Evolutionary conservation across 805 yeast genomes (phyloP), one percentile per base, ranked within the genome.

Genomic region (Schwanniomyces sp.): DNA sequence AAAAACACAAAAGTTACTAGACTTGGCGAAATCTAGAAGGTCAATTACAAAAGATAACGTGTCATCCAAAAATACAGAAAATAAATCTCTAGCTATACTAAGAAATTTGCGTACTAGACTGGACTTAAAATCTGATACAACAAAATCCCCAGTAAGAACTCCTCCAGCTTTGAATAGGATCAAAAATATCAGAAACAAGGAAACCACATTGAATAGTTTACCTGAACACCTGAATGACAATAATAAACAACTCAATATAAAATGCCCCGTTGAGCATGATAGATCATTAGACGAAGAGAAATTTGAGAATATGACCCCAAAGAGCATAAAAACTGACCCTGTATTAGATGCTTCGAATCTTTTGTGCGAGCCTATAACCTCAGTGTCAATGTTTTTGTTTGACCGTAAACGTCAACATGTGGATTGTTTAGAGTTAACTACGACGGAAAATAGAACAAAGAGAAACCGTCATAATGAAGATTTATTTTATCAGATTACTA

Each of bases 401-500:
- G 46, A 47, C 11, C 45, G 40, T 2, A 32, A 47, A 30, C 14
- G 48, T 9, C n/a, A 27, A 17, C 40, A 18, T 14, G 38, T 39
- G 5, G 41, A 26, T 7, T 24, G 41, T 17, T 34, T 36, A 34
- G 43, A 43, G n/a, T 26, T 34, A 11, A 28, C 43, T 40, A 34
- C 43, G 10, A 29, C 30, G 12, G 55, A 51, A 32, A 52, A 51
- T 27, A 52, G 52, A 39, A 49, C 43, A 10, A 66, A 65, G 40
- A 52, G 63, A 51, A 57, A 62, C 45, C 56, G 55, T 50, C 50
- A 53, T 21, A 52, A 53, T 40, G 30, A 41, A 10, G 54, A 55
- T 8, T 45, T 69, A 8, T 66, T 63, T 45, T 54, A 57, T 45
- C 67, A 72, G 36, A 57, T 71, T 71, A 73, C 78, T 73, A 72